phyloP scores from a whole-genome alignment of 306 rosid species.

The Trifolium repens region DNA sequence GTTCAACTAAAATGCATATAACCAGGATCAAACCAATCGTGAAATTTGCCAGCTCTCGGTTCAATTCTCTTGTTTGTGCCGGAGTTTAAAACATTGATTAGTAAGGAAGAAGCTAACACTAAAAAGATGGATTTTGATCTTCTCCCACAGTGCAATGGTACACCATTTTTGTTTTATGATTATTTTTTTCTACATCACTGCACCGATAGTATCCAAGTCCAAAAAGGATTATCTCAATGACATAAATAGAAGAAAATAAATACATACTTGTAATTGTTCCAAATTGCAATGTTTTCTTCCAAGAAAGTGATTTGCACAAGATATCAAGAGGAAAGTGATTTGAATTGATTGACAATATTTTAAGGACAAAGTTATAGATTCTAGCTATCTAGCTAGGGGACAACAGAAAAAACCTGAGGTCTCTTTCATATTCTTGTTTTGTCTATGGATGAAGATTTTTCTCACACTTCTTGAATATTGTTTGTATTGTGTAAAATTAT shows the following conservation, averaged over 20 bases:
- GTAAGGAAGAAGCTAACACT: neutral
- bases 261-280: constrained; percentile 37
- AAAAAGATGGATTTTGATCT: neutral
- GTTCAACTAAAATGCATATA: neutral
- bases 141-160: neutral
- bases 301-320: constrained; percentile 22
- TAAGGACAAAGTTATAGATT: constrained; percentile 18
- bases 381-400: constrained; percentile 7
- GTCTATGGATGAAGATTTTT: neutral
- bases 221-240: neutral
- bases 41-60: neutral
- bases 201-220: neutral
- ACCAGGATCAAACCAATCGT: neutral
- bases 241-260: constrained; percentile 6
- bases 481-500: neutral
- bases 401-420: constrained; percentile 33
- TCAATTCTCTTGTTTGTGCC: no score
- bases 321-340: neutral
- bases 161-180: no score
- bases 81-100: neutral
- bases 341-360: constrained; percentile 35
- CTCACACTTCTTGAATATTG: neutral
- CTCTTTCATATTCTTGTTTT: constrained; percentile 20
- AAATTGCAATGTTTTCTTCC: constrained; percentile 40
- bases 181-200: neutral